These are phyloP conservation scores for Termitomyces sp. DNA, from an alignment of 768 basidiomycete species.

Conservation along the genomic window DNA sequence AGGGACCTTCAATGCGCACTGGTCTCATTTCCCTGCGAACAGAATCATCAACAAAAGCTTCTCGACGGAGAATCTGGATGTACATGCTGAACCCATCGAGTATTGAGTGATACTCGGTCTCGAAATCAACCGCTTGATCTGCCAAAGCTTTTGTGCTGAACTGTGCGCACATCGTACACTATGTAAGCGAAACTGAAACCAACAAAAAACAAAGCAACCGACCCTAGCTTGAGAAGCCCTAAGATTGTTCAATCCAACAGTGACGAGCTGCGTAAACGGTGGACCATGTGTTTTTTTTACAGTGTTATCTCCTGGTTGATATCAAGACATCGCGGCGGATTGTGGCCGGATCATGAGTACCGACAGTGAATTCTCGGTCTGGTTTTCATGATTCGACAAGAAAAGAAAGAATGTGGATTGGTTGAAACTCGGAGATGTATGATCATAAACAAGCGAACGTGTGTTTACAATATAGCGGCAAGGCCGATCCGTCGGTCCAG, in stretches of 20 bases:
- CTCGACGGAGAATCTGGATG: background rate
- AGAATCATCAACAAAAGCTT: background rate
- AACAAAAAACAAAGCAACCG: constrained; percentile 1
- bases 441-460: too few relatives aligned
- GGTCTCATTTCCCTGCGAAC: constrained; percentile 54
- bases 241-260: constrained; percentile 55
- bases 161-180: constrained; percentile 18
- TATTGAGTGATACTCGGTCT: constrained; percentile 57
- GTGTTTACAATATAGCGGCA: background rate
- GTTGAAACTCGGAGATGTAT: background rate
- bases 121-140: constrained; percentile 53
- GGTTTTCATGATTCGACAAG: background rate
- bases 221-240: constrained; percentile 57
- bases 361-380: background rate
- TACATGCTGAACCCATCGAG: constrained; percentile 36
- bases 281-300: too few relatives aligned
- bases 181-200: background rate
- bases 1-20: constrained; percentile 27
- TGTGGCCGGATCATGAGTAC: background rate
- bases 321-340: background rate
- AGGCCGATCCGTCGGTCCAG: background rate
- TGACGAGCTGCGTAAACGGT: constrained; percentile 38
- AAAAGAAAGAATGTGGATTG: background rate
- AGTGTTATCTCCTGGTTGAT: background rate
- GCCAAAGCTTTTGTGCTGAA: constrained; percentile 54